Percentiles rank a stretch among this genome's conserved stretches.
Evolutionary conservation across 768 basidiomycete species (phyloP).

Genomic region (Tephrocybe sp.): DNA sequence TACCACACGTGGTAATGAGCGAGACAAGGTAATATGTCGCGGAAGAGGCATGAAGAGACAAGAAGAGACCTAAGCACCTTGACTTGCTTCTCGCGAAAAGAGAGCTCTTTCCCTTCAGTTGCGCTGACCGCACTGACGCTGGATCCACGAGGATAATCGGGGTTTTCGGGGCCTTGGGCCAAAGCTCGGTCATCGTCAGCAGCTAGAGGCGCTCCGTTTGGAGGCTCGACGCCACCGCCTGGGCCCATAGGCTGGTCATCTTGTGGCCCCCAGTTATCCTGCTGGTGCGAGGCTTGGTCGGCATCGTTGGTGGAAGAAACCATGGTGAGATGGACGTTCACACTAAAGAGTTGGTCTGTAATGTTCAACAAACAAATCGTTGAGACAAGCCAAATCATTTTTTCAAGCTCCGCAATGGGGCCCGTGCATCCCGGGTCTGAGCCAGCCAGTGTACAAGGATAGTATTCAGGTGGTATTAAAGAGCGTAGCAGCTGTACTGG

Average conservation of each 20-base stretch:
- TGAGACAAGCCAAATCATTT: slow-evolving; percentile 6
- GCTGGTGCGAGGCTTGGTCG: slow-evolving; percentile 33
- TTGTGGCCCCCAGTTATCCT: slow-evolving; percentile 52
- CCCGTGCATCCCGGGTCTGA: slow-evolving; percentile 16
- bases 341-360: slow-evolving; percentile 2
- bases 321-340: slow-evolving; percentile 15
- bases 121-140: slow-evolving; percentile 43
- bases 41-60: slow-evolving; percentile 30
- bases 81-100: slow-evolving; percentile 74
- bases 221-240: slow-evolving; percentile 42
- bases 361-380: slow-evolving; percentile 12
- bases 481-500: slow-evolving; percentile 11
- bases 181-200: slow-evolving; percentile 45
- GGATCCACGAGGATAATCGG: slow-evolving; percentile 52
- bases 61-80: slow-evolving; percentile 83
- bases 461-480: slow-evolving; percentile 7
- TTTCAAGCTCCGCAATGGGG: slow-evolving; percentile 20
- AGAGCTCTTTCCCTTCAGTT: slow-evolving; percentile 44
- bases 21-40: slow-evolving; percentile 27
- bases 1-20: slow-evolving; percentile 23
- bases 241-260: slow-evolving; percentile 46
- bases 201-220: slow-evolving; percentile 47
- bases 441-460: background rate
- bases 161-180: slow-evolving; percentile 49
- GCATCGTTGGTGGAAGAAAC: slow-evolving; percentile 19